phyloP scores from a whole-genome alignment of 192 early-diverging fungal species.

The Linderina pennispora region DNA sequence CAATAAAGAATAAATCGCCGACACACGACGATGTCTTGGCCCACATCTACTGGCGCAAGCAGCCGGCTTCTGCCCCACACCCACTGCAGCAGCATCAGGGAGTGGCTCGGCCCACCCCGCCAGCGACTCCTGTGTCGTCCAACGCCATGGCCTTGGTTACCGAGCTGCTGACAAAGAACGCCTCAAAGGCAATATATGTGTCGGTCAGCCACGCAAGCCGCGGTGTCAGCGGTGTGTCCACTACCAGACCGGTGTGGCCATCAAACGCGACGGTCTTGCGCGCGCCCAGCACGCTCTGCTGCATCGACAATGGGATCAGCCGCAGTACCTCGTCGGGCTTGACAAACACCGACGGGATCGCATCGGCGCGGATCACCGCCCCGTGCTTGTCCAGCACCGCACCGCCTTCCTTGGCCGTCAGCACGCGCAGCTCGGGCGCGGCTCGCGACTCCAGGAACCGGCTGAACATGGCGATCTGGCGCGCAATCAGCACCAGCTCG shows the following conservation, averaged over 20 bases:
- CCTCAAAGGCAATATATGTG: constrained; percentile 30
- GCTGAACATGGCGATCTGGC: constrained; percentile 69
- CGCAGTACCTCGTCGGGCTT: constrained; percentile 7
- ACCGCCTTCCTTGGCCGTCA: constrained; percentile 10
- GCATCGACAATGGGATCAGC: constrained; percentile 13
- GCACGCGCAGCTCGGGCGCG: constrained; percentile 32
- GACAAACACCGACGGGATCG: constrained; percentile 29
- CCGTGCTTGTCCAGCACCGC: no score
- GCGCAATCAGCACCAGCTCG: constrained; percentile 79
- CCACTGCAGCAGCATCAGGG: neutral
- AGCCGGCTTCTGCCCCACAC: neutral
- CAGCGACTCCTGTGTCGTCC: constrained; percentile 28
- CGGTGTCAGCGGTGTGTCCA: constrained; percentile 18
- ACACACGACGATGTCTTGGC: constrained; percentile 55
- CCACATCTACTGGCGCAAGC: no score
- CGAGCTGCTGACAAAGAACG: constrained; percentile 27
- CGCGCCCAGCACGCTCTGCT: neutral
- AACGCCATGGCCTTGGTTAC: constrained; percentile 37
- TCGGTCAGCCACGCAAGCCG: constrained; percentile 32
- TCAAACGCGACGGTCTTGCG: constrained; percentile 4
- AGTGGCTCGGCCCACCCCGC: constrained; percentile 22
- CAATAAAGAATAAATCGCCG: constrained; percentile 92
- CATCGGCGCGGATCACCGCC: no score
- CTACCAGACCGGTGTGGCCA: constrained; percentile 19
- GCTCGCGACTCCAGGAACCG: constrained; percentile 81